Percentiles rank a stretch among this genome's conserved stretches.
These are phyloP conservation scores for Cryptosporidium ubiquitum DNA, from an alignment of 169 alveolate genomes.

Conservation along the genomic window DNA sequence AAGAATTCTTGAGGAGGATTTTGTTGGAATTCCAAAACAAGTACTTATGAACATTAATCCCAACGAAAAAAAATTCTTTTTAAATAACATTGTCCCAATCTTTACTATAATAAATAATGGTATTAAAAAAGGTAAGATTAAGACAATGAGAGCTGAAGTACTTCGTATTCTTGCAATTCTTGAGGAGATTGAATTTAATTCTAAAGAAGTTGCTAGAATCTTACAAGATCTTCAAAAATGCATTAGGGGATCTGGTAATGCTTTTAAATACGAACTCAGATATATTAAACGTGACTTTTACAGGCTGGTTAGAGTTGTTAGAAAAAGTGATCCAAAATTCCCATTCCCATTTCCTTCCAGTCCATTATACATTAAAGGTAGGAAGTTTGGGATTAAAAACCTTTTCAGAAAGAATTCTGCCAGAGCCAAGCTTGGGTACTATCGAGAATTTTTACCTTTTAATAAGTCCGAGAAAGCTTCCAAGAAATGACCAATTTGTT, in stretches of 20 bases:
- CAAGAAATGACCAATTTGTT: background rate
- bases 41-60: background rate
- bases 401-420: constrained; percentile 45
- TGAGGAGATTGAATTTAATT: constrained; percentile 59
- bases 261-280: background rate
- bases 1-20: background rate
- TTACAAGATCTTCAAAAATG: constrained; percentile 6
- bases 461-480: background rate
- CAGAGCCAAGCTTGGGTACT: constrained; percentile 32
- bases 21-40: background rate
- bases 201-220: background rate
- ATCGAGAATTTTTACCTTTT: constrained; percentile 41
- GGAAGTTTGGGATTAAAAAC: constrained; percentile 42
- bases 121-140: background rate
- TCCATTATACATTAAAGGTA: constrained; percentile 63
- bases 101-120: background rate
- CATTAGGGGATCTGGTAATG: background rate
- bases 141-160: background rate
- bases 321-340: background rate
- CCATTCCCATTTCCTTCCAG: constrained; percentile 60
- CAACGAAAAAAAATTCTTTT: constrained; percentile 12
- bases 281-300: constrained; percentile 15
- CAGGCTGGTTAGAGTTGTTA: constrained; percentile 10
- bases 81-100: constrained; percentile 6
- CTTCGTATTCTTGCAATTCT: constrained; percentile 42